Base-by-base conservation (phyloP, 352 stramenopile genomes). In the Salisapilia sapeloensis region DNA sequence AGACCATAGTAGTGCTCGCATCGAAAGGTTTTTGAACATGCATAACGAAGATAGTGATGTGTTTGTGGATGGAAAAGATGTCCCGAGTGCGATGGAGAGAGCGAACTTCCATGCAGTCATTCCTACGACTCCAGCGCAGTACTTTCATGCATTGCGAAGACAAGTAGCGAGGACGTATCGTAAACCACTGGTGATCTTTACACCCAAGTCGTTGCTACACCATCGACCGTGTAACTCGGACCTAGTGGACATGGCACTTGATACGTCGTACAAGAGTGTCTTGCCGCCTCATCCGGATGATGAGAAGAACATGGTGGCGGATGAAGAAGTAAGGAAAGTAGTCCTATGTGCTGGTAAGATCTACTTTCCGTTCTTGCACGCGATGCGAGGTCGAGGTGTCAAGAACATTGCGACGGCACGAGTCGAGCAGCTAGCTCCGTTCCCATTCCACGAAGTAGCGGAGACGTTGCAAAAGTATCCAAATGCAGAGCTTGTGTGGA, bases 391-490 rank as follows among this genome's bases (percentile, higher is more conserved):
- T 5, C 60, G 69, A 15, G 60, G 60, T 3, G 50, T 86, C 16
- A 43, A 50, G 37, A 55, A 86, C 30, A 54, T 89, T 15, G 60
- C 71, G 11, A 87, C 61, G 0, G 62, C 56, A 35, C 69, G 77
- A 20, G 48, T 92, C 16, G 77, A 92, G 48, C 75, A 92, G 42
- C 44, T 92, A 41, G 89, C 93, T 23, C 96, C 96, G 18, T 99
- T 99, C 58, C 89, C 96, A 27, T 99, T 98, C 60, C 63, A 97
- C 36, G 70, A 93, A 24, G 74, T 98, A 25, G 94, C 92, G 9
- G 51, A 81, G n/a, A 83, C 72, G 37, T 70, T 81, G 10, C 53
- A 59, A 17, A 61, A 67, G 29, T 99, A 98, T 52, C 53, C 70
- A 6, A 98, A 98, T 41, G 95, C 94, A 9, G 54, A 95, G 40